phyloP scores from a whole-genome alignment of 768 basidiomycete species.

The Mycena olivaceomarginata region DNA sequence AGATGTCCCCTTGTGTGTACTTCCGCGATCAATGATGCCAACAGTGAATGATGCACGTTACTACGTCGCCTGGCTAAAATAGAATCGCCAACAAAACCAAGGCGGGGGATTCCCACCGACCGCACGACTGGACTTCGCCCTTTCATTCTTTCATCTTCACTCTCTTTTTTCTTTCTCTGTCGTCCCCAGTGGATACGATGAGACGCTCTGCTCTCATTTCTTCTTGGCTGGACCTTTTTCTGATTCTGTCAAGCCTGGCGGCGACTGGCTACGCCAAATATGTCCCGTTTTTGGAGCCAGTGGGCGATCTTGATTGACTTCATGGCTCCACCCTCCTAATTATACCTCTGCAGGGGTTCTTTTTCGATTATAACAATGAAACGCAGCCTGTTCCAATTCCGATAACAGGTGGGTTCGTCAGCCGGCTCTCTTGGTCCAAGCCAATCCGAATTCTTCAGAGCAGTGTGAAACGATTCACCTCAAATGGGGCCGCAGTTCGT shows the following conservation, averaged over 20 bases:
- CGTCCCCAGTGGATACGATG: constrained; percentile 26
- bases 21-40: no score
- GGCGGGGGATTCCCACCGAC: background rate
- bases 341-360: constrained; percentile 55
- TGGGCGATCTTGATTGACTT: constrained; percentile 17
- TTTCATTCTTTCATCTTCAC: background rate
- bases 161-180: background rate
- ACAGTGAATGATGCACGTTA: no score
- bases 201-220: constrained; percentile 11
- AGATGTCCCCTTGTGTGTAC: no score
- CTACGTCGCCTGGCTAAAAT: no score
- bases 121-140: background rate
- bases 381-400: constrained; percentile 54
- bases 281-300: constrained; percentile 49
- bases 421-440: no score
- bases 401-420: constrained; percentile 52
- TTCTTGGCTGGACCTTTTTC: constrained; percentile 31
- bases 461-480: constrained; percentile 62
- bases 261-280: constrained; percentile 34
- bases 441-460: constrained; percentile 43
- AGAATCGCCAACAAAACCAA: background rate
- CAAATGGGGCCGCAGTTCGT: constrained; percentile 59
- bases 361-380: constrained; percentile 57
- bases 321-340: background rate
- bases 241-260: constrained; percentile 12